Evolutionary conservation across 192 early-diverging fungal species (phyloP).

Genomic region (Kickxella alabastrina): DNA sequence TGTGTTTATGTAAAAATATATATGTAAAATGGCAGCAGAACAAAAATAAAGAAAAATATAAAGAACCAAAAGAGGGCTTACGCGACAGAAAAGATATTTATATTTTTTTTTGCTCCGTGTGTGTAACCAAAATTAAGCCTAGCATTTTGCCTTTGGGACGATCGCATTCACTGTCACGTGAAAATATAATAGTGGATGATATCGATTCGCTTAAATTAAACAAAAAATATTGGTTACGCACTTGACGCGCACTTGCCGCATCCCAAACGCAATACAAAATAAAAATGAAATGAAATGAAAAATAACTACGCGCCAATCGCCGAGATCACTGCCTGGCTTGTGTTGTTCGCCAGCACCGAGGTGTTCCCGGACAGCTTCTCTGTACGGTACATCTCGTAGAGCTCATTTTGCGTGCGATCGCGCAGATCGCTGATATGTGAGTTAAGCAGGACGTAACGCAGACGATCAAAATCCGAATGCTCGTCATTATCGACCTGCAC

Average conservation of each 20-base stretch:
- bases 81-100: no score
- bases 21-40: not conserved
- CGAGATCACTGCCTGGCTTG: not conserved
- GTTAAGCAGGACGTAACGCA: slow-evolving; percentile 89
- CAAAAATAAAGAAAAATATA: not conserved
- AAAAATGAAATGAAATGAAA: not conserved
- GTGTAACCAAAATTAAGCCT: no score
- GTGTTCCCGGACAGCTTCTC: slow-evolving; percentile 67
- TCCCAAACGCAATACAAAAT: no score
- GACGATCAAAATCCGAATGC: slow-evolving; percentile 94
- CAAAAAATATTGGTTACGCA: no score
- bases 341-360: slow-evolving; percentile 2
- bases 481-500: slow-evolving; percentile 96
- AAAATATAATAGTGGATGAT: not conserved
- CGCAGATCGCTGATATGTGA: slow-evolving; percentile 97
- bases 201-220: not conserved
- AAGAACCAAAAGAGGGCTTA: no score
- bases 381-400: slow-evolving; percentile 95
- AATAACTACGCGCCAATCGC: slow-evolving; percentile 1
- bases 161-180: not conserved
- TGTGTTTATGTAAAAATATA: no score
- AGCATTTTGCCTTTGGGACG: not conserved
- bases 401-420: slow-evolving; percentile 91
- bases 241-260: not conserved
- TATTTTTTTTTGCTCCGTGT: not conserved